Conservation (phyloP, 345 rosid genomes). For the Eucalyptus curtisii region DNA sequence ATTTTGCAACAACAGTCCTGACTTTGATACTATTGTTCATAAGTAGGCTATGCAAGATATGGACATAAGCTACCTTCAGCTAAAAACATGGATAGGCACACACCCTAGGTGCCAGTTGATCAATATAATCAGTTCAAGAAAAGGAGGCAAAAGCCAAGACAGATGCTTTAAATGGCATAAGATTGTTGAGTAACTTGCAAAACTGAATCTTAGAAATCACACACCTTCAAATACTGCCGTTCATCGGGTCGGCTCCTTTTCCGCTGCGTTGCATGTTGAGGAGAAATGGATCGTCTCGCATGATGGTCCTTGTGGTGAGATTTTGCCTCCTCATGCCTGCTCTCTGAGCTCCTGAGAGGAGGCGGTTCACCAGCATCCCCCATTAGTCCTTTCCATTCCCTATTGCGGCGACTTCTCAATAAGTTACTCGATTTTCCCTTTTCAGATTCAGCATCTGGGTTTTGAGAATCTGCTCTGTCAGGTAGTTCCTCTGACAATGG, state of each 20-base stretch:
- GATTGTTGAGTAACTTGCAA: neutral
- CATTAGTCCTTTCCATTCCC: conserved; percentile 57
- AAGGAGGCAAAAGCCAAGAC: neutral
- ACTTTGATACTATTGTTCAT: neutral
- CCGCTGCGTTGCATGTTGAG: conserved; percentile 22
- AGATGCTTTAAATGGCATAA: neutral
- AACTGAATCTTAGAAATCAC: neutral
- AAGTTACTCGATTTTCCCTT: conserved; percentile 27
- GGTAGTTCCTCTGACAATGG: conserved; percentile 12
- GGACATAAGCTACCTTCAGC: neutral
- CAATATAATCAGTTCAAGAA: neutral
- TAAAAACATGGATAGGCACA: neutral
- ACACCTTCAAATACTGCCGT: conserved; percentile 42
- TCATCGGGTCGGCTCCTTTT: conserved; percentile 53
- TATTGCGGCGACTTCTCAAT: conserved; percentile 29
- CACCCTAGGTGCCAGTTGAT: neutral
- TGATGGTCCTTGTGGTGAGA: conserved; percentile 13
- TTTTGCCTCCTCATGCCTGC: conserved; percentile 35
- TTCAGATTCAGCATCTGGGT: conserved; percentile 30
- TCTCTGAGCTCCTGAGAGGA: conserved; percentile 55
- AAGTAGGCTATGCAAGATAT: neutral
- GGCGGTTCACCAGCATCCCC: conserved; percentile 46
- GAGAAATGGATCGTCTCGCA: conserved; percentile 43
- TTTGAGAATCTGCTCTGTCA: conserved; percentile 11
- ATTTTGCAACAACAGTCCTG: neutral